These are phyloP conservation scores for Batrachochytrium dendrobatidis DNA, from an alignment of 371 early-diverging fungal species.

Conservation along the genomic window DNA sequence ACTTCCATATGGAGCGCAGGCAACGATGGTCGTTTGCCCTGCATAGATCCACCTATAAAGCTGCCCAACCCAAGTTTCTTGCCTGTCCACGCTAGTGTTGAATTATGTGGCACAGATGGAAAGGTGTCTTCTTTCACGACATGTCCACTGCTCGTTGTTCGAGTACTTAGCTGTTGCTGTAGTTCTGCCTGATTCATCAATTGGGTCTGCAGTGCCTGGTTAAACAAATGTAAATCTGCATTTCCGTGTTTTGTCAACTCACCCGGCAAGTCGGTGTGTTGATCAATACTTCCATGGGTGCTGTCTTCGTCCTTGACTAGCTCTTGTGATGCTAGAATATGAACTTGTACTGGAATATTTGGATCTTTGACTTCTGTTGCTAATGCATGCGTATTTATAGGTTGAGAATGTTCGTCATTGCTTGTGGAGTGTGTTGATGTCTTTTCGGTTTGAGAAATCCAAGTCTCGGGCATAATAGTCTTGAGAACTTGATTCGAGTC, in stretches of 20 bases:
- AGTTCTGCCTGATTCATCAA: not conserved
- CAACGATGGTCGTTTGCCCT: not conserved
- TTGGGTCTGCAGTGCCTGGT: not conserved
- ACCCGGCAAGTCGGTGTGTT: not conserved
- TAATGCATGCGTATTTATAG: not conserved
- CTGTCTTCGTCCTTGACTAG: not conserved
- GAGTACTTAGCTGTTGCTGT: not conserved
- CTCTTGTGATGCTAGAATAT: not conserved
- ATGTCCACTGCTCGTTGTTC: not conserved
- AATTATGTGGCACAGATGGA: too few species aligned
- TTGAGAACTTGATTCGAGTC: slow-evolving; percentile 11
- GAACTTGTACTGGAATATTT: not conserved
- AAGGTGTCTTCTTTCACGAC: too few species aligned
- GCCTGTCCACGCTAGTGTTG: too few species aligned
- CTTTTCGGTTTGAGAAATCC: not conserved
- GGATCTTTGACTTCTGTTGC: not conserved
- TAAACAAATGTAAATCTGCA: not conserved
- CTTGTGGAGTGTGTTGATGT: not conserved
- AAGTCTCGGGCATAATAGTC: slow-evolving; percentile 7
- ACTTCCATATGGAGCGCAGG: not conserved
- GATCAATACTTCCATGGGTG: not conserved
- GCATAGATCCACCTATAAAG: not conserved
- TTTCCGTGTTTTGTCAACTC: not conserved
- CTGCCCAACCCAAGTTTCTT: too few species aligned
- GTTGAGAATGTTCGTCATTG: not conserved